Evolutionary conservation across 768 basidiomycete genomes (phyloP).

Genomic region (Lyophyllum decastes): DNA sequence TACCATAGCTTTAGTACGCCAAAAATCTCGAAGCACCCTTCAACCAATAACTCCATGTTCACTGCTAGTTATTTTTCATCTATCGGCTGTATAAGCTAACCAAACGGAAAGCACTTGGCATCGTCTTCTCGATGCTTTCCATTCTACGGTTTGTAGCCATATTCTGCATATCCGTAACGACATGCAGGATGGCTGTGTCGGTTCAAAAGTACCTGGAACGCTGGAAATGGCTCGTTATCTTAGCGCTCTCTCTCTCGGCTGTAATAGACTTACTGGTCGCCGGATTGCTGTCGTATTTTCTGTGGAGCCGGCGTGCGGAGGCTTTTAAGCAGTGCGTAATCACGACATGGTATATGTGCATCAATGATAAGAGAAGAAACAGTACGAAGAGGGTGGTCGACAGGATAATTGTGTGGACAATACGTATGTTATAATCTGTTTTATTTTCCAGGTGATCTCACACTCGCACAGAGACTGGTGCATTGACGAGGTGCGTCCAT

Average conservation of each 20-base stretch:
- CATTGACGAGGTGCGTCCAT: constrained; percentile 16
- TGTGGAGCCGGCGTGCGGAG: constrained; percentile 3
- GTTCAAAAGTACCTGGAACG: not conserved
- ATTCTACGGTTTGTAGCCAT: constrained; percentile 3
- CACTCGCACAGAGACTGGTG: constrained; percentile 8
- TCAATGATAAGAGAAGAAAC: not conserved
- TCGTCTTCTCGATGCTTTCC: constrained; percentile 13
- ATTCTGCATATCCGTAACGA: constrained; percentile 6
- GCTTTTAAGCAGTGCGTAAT: constrained; percentile 8
- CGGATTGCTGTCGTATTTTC: constrained; percentile 2
- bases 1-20: not conserved
- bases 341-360: not conserved
- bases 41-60: not conserved
- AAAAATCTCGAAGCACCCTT: too few species aligned
- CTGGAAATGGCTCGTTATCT: constrained; percentile 9
- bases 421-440: constrained; percentile 10
- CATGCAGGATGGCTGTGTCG: constrained; percentile 2
- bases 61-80: constrained; percentile 15
- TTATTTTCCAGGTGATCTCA: not conserved
- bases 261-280: constrained; percentile 8
- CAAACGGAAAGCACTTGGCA: not conserved
- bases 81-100: constrained; percentile 12
- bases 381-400: constrained; percentile 12
- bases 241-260: constrained; percentile 6
- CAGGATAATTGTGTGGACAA: constrained; percentile 13